These are phyloP conservation scores for Globisporangium parvum DNA, from an alignment of 352 stramenopile genomes.

Conservation along the genomic window DNA sequence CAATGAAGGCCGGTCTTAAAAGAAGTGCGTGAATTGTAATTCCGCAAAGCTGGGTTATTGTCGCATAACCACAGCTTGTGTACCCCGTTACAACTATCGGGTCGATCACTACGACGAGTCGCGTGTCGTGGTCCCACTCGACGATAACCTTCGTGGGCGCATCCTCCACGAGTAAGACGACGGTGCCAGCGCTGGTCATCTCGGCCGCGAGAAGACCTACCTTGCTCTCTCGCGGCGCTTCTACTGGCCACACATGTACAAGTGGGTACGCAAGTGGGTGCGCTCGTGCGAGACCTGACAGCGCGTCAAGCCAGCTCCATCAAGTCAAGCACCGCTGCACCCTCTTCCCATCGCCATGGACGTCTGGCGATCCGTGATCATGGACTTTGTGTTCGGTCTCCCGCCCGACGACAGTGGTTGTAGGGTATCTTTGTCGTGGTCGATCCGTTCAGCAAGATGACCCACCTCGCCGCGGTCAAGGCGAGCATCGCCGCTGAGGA, in stretches of 20 bases:
- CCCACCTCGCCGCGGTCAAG: conserved; percentile 10
- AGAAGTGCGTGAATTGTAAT: too few relatives aligned
- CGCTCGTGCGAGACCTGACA: conserved; percentile 22
- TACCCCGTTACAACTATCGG: too few relatives aligned
- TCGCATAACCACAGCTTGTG: too few relatives aligned
- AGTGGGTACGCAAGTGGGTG: conserved; percentile 24
- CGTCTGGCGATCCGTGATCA: background rate
- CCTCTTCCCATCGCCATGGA: background rate
- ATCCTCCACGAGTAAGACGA: conserved; percentile 20
- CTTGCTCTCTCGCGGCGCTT: conserved; percentile 11
- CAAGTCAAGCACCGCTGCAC: conserved; percentile 4
- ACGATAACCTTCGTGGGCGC: conserved; percentile 7
- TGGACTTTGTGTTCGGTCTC: conserved; percentile 6
- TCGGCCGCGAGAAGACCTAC: conserved; percentile 24
- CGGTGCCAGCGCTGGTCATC: conserved; percentile 10
- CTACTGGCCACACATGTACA: conserved; percentile 25
- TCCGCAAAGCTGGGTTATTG: too few relatives aligned
- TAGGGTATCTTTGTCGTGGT: conserved; percentile 22
- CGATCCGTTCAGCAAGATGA: conserved; percentile 26
- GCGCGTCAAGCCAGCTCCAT: conserved; percentile 12
- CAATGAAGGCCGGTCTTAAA: too few relatives aligned
- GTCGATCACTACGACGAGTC: background rate
- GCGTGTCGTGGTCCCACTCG: conserved; percentile 3
- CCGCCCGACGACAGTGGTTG: conserved; percentile 3
- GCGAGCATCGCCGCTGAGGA: conserved; percentile 13